Conservation (phyloP, 352 stramenopile species). For the Phytopythium vexans region DNA sequence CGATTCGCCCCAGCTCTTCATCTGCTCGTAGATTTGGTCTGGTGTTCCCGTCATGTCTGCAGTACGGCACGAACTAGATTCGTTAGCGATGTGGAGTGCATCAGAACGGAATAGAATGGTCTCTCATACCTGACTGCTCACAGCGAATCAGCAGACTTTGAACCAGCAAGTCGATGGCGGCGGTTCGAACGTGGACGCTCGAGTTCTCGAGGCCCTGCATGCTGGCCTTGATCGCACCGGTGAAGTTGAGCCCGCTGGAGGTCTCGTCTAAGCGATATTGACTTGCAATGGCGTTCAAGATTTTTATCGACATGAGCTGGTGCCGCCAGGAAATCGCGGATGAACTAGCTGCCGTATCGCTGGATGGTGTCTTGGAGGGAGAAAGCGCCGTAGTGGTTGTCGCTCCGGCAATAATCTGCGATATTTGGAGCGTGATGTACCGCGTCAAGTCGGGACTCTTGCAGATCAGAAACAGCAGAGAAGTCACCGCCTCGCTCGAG, state of each 20-base stretch:
- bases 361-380: slow-evolving; percentile 10
- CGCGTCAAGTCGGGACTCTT: slow-evolving; percentile 72
- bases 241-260: slow-evolving; percentile 51
- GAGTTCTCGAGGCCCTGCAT: slow-evolving; percentile 64
- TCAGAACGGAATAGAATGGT: background rate
- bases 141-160: slow-evolving; percentile 72
- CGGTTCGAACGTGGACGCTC: slow-evolving; percentile 70
- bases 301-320: slow-evolving; percentile 74
- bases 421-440: slow-evolving; percentile 56
- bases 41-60: slow-evolving; percentile 52
- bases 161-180: slow-evolving; percentile 65
- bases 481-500: slow-evolving; percentile 66
- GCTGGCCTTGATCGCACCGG: slow-evolving; percentile 62
- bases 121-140: slow-evolving; percentile 59
- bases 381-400: slow-evolving; percentile 8
- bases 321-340: slow-evolving; percentile 49
- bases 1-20: slow-evolving; percentile 68
- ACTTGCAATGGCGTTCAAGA: slow-evolving; percentile 71
- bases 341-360: background rate
- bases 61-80: background rate
- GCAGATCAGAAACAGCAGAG: slow-evolving; percentile 76
- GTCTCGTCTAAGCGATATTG: slow-evolving; percentile 73
- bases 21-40: slow-evolving; percentile 71
- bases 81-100: background rate
- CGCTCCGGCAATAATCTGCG: slow-evolving; percentile 23